These are phyloP conservation scores for Ceratocystiopsis sp. DNA, from an alignment of 2,329 filamentous ascomycete species.

Conservation along the genomic window DNA sequence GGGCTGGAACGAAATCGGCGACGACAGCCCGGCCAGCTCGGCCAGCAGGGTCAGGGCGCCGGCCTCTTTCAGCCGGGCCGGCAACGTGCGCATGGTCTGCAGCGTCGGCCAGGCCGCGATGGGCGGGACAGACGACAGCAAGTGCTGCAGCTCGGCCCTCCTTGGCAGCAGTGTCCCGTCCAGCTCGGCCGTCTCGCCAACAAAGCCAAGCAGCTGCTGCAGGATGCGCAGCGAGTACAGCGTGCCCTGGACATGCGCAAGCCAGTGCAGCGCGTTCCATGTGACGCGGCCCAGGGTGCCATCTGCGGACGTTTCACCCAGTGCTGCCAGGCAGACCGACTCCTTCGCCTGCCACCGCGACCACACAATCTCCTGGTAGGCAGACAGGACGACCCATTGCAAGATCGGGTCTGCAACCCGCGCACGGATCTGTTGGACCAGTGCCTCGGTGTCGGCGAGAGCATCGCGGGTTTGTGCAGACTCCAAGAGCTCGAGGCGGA, in stretches of 20 bases:
- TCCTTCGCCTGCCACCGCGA: slow-evolving; percentile 16
- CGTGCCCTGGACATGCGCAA: slow-evolving; percentile 41
- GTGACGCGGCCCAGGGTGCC: slow-evolving; percentile 18
- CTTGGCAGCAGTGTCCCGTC: not conserved
- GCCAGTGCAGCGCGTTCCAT: slow-evolving; percentile 45
- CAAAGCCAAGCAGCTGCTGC: slow-evolving; percentile 27
- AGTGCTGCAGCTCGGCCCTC: not conserved
- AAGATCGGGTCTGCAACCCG: slow-evolving; percentile 3
- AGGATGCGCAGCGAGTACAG: slow-evolving; percentile 45
- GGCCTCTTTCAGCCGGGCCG: slow-evolving; percentile 3
- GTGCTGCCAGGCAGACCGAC: slow-evolving; percentile 15
- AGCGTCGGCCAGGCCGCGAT: slow-evolving; percentile 7
- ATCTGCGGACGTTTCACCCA: slow-evolving; percentile 12
- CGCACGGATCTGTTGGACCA: not conserved
- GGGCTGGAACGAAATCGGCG: slow-evolving; percentile 4
- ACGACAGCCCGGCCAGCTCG: slow-evolving; percentile 1
- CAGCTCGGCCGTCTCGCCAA: slow-evolving; percentile 4
- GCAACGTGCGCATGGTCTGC: slow-evolving; percentile 2
- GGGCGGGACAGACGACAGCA: slow-evolving; percentile 1
- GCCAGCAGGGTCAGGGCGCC: slow-evolving; percentile 3
- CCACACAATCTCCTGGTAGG: slow-evolving; percentile 20
- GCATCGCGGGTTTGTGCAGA: too few species aligned
- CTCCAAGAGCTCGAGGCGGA: too few species aligned
- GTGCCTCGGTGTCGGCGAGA: not conserved
- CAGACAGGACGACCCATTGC: slow-evolving; percentile 19